Evolutionary conservation across 352 stramenopile species (phyloP).

Genomic region (Pythium myriotylum): DNA sequence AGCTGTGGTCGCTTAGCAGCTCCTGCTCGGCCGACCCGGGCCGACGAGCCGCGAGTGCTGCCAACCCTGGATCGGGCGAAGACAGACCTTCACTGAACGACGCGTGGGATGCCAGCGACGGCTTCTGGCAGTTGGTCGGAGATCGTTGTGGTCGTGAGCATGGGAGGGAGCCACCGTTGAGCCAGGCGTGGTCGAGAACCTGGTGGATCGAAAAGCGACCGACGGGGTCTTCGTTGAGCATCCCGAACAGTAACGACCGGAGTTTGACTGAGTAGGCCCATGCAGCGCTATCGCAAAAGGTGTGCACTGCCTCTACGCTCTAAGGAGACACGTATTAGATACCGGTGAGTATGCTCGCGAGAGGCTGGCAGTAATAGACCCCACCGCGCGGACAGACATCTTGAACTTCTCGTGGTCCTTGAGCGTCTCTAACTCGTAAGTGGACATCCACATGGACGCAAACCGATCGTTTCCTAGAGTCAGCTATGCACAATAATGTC

Average conservation of each 20-base stretch:
- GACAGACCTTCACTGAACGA: slow-evolving; percentile 7
- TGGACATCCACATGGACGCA: slow-evolving; percentile 83
- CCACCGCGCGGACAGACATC: slow-evolving; percentile 38
- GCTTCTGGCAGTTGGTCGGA: background rate
- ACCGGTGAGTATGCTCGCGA: background rate
- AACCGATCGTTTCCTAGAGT: slow-evolving; percentile 79
- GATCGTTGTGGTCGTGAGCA: background rate
- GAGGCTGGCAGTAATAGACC: background rate
- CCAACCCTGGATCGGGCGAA: no score
- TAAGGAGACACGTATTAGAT: slow-evolving; percentile 9
- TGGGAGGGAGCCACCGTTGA: background rate
- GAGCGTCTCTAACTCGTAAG: slow-evolving; percentile 78
- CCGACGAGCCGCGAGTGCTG: background rate
- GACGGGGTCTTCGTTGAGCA: slow-evolving; percentile 42
- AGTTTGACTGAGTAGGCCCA: slow-evolving; percentile 57
- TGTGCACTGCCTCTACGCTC: slow-evolving; percentile 32
- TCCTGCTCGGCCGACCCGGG: slow-evolving; percentile 2
- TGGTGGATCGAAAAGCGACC: slow-evolving; percentile 50
- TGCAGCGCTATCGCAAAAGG: slow-evolving; percentile 38
- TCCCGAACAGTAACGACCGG: slow-evolving; percentile 40
- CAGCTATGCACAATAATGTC: slow-evolving; percentile 39
- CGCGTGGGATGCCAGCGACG: slow-evolving; percentile 3
- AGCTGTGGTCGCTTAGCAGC: background rate
- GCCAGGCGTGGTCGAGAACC: slow-evolving; percentile 54
- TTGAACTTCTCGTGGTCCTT: slow-evolving; percentile 61